A percentile compares a stretch with the other conserved stretches of the same genome.
phyloP scores from a whole-genome alignment of 768 basidiomycete genomes.

The Pholiota microspora region DNA sequence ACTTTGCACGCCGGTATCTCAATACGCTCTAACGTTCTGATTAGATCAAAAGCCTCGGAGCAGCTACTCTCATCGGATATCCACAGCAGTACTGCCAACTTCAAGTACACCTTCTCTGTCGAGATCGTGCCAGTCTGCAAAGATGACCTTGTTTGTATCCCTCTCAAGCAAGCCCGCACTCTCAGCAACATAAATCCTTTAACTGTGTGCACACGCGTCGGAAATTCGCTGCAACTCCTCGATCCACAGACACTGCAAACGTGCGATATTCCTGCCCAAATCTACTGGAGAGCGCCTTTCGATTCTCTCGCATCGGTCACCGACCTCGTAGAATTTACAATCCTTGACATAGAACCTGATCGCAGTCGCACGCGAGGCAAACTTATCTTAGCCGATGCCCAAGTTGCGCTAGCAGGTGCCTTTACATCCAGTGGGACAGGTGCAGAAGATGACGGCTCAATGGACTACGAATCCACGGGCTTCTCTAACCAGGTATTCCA shows the following conservation, averaged over 20 bases:
- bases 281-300: conserved; percentile 94
- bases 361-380: conserved; percentile 59
- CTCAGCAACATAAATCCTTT: conserved; percentile 89
- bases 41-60: conserved; percentile 88
- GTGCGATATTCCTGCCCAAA: conserved; percentile 71
- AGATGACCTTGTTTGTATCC: conserved; percentile 93
- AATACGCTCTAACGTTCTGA: background rate
- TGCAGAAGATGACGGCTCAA: conserved; percentile 51
- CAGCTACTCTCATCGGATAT: conserved; percentile 92
- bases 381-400: conserved; percentile 76
- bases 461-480: conserved; percentile 62
- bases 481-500: conserved; percentile 81
- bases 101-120: conserved; percentile 96
- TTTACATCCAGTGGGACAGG: conserved; percentile 54
- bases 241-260: conserved; percentile 86
- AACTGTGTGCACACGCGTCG: conserved; percentile 86
- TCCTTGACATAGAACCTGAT: conserved; percentile 91
- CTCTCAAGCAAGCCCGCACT: conserved; percentile 74
- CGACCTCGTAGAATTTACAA: conserved; percentile 92
- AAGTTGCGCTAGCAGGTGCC: conserved; percentile 83
- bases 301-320: conserved; percentile 76
- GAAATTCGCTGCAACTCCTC: conserved; percentile 86
- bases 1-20: background rate
- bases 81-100: conserved; percentile 90
- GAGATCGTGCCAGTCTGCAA: conserved; percentile 98